Percentiles rank a stretch among this genome's conserved stretches.
Evolutionary conservation across 2,329 filamentous ascomycete genomes (phyloP).

Genomic region (Niveomyces coronatus): DNA sequence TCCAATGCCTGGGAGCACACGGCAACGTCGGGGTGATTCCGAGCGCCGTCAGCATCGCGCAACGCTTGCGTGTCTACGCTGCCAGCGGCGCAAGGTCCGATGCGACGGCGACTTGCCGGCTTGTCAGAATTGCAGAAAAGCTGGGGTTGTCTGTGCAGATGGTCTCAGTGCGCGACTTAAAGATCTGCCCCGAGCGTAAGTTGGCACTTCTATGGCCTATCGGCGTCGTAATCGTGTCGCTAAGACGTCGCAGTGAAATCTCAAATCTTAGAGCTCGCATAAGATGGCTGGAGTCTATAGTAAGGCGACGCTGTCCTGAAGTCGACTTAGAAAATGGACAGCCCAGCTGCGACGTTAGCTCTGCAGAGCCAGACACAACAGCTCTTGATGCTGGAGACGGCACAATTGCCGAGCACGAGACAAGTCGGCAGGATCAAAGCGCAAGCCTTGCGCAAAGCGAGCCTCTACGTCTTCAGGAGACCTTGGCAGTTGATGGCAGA

Average conservation of each 20-base stretch:
- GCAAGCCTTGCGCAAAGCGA: too few relatives aligned
- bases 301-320: conserved; percentile 30
- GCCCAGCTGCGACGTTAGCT: neutral
- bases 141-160: conserved; percentile 30
- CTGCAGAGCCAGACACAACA: neutral
- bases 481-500: conserved; percentile 16
- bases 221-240: neutral
- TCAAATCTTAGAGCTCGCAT: conserved; percentile 30
- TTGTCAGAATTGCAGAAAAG: conserved; percentile 34
- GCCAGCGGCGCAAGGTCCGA: conserved; percentile 39
- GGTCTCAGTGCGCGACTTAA: conserved; percentile 30
- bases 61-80: conserved; percentile 24
- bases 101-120: conserved; percentile 33
- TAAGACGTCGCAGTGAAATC: conserved; percentile 12
- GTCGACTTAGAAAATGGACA: conserved; percentile 23
- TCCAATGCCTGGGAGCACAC: neutral
- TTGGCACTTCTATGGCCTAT: neutral
- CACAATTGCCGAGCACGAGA: too few relatives aligned
- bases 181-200: conserved; percentile 32
- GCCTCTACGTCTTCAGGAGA: too few relatives aligned
- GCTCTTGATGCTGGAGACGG: too few relatives aligned
- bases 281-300: conserved; percentile 35
- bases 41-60: conserved; percentile 18
- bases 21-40: conserved; percentile 12
- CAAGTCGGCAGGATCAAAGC: too few relatives aligned